phyloP scores from a whole-genome alignment of 140 eudicot genomes.

The Stevia rebaudiana region DNA sequence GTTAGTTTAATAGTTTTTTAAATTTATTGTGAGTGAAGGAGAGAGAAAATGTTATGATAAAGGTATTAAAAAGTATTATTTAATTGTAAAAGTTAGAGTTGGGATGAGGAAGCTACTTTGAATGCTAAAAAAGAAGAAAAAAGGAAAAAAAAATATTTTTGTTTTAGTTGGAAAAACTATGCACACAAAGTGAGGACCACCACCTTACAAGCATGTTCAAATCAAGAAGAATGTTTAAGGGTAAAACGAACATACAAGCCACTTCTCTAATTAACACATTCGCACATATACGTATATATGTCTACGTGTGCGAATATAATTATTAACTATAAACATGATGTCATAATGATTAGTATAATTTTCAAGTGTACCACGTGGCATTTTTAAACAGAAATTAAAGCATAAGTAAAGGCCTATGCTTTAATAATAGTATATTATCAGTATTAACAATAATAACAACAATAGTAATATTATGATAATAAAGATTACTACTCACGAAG shows the following conservation, averaged over 20 bases:
- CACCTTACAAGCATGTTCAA: constrained; percentile 3
- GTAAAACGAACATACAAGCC: not conserved
- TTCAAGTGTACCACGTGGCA: not conserved
- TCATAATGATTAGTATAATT: not conserved
- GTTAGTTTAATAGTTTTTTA: too few species aligned
- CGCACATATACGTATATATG: not conserved
- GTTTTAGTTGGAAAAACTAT: not conserved
- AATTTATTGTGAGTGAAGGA: too few species aligned
- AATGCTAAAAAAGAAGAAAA: too few species aligned
- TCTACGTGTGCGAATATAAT: not conserved
- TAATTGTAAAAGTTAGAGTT: too few species aligned
- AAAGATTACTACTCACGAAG: constrained; percentile 55
- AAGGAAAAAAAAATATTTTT: not conserved
- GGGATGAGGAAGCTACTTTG: too few species aligned
- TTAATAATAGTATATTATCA: not conserved
- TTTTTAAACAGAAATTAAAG: not conserved
- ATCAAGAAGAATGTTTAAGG: not conserved
- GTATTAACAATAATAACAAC: not conserved
- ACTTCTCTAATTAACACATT: not conserved
- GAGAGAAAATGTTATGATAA: too few species aligned
- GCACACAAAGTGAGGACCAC: constrained; percentile 2
- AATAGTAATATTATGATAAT: not conserved
- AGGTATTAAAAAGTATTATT: too few species aligned
- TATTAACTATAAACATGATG: constrained; percentile 1
- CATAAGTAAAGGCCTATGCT: constrained; percentile 4